Conservation (phyloP, 768 basidiomycete genomes). For the Trichaptum fuscoviolaceum region DNA sequence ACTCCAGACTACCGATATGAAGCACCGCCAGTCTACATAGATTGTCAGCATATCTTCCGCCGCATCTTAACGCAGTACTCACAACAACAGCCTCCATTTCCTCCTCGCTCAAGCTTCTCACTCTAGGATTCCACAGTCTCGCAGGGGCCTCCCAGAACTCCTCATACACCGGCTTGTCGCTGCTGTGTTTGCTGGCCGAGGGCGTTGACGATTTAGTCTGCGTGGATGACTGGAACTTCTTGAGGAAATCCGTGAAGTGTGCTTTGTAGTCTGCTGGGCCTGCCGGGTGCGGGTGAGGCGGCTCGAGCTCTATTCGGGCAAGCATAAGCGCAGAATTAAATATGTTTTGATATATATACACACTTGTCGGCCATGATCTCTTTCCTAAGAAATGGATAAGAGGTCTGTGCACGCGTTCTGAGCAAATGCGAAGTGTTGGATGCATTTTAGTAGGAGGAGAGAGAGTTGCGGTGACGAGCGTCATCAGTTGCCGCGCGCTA, state of each 20-base stretch:
- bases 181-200: conserved; percentile 10
- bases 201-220: conserved; percentile 12
- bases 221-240: conserved; percentile 26
- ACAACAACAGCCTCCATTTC: conserved; percentile 71
- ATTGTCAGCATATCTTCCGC: not conserved
- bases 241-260: conserved; percentile 40
- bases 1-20: not conserved
- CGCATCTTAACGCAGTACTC: conserved; percentile 20
- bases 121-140: conserved; percentile 48
- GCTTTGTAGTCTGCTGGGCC: conserved; percentile 59
- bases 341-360: conserved; percentile 16
- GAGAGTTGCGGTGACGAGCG: not conserved
- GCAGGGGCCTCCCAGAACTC: conserved; percentile 69
- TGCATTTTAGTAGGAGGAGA: conserved; percentile 20
- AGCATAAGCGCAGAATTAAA: not conserved
- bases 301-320: conserved; percentile 25
- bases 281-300: conserved; percentile 55
- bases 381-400: conserved; percentile 62
- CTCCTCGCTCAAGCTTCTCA: conserved; percentile 41
- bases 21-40: not conserved
- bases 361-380: conserved; percentile 45
- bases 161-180: conserved; percentile 23
- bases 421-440: conserved; percentile 29
- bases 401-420: conserved; percentile 46
- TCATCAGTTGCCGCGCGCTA: too few relatives aligned